Percentiles rank a stretch among this genome's conserved stretches.
phyloP scores from a whole-genome alignment of 2,329 filamentous ascomycete species.

The Pseudogymnoascus sp. region DNA sequence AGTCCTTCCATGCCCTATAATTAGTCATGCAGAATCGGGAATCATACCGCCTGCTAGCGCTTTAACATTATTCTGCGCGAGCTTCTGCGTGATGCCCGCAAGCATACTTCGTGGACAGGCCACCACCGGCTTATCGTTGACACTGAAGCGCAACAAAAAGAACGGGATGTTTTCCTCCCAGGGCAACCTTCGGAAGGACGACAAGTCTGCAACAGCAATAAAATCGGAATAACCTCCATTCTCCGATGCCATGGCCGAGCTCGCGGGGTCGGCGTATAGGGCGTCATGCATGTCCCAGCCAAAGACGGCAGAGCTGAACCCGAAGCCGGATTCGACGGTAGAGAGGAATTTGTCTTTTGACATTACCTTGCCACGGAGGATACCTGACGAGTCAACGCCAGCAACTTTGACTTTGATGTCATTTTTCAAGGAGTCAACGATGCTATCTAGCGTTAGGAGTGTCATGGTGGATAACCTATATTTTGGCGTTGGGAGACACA shows the following conservation, averaged over 20 bases:
- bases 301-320: constrained; percentile 90
- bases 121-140: constrained; percentile 70
- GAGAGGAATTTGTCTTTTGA: constrained; percentile 90
- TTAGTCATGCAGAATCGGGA: neutral
- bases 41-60: constrained; percentile 81
- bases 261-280: constrained; percentile 77
- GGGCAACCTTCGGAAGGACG: constrained; percentile 72
- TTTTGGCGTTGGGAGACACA: neutral
- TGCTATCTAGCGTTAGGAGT: neutral
- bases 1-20: neutral
- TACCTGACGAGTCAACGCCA: constrained; percentile 78
- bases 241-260: constrained; percentile 77
- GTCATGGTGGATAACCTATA: neutral
- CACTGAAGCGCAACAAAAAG: constrained; percentile 74
- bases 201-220: constrained; percentile 71
- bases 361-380: constrained; percentile 81
- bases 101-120: constrained; percentile 75
- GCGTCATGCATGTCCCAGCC: constrained; percentile 97
- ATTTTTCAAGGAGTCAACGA: constrained; percentile 51
- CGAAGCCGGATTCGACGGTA: constrained; percentile 69
- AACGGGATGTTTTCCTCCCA: constrained; percentile 89
- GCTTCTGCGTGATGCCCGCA: constrained; percentile 57
- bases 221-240: constrained; percentile 83
- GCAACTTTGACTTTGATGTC: constrained; percentile 81
- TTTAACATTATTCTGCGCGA: constrained; percentile 60